These are phyloP conservation scores for Clausena lansium DNA, from an alignment of 345 rosid species.

Conservation along the genomic window DNA sequence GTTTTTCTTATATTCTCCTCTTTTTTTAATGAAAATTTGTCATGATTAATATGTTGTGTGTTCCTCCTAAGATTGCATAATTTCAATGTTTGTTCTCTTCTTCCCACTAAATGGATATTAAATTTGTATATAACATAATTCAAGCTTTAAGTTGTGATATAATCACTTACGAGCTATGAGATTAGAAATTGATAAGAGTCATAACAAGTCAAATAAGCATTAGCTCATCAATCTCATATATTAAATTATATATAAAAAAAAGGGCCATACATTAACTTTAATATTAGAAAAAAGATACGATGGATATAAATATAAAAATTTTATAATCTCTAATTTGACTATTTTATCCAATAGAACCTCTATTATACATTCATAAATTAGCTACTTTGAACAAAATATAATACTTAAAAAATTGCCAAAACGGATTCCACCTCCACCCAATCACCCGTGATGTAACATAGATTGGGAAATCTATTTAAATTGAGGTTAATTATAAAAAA, in stretches of 20 bases:
- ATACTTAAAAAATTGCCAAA: background rate
- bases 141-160: background rate
- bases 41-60: background rate
- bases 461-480: background rate
- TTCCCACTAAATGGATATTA: background rate
- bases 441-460: background rate
- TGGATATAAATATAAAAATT: background rate
- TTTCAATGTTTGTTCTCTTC: background rate
- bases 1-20: background rate
- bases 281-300: background rate
- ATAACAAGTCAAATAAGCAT: background rate
- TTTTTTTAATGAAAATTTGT: background rate
- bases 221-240: background rate
- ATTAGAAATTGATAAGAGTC: background rate
- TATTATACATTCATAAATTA: too few species aligned
- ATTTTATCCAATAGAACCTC: too few species aligned
- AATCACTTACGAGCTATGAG: background rate
- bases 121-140: background rate
- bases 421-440: background rate
- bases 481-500: too few species aligned
- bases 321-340: too few species aligned
- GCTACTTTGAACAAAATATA: too few species aligned
- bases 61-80: constrained; percentile 5
- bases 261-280: background rate
- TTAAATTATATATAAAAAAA: background rate